These are phyloP conservation scores for Tuber melanosporum DNA, from an alignment of 495 filamentous ascomycete genomes.

Conservation along the genomic window DNA sequence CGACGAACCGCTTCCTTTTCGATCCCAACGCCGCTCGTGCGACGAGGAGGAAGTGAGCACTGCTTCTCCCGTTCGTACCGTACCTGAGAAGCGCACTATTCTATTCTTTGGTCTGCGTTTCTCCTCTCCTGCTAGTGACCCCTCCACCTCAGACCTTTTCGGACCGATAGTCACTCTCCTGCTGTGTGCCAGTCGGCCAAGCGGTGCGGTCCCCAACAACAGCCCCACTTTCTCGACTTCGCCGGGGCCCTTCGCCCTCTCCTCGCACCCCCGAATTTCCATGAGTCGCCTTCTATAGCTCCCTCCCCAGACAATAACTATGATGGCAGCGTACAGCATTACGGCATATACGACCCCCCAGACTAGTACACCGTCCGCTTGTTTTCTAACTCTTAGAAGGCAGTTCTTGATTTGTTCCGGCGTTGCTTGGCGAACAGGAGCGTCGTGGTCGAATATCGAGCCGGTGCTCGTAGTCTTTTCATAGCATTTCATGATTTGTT, in stretches of 20 bases:
- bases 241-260: not conserved
- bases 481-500: conserved; percentile 5
- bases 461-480: conserved; percentile 16
- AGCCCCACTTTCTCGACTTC: conserved; percentile 28
- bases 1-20: conserved; percentile 8
- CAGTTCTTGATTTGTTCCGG: conserved; percentile 24
- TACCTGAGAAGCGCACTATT: not conserved
- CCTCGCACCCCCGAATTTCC: conserved; percentile 20
- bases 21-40: not conserved
- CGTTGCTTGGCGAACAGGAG: conserved; percentile 27
- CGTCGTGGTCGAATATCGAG: conserved; percentile 8
- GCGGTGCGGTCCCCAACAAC: conserved; percentile 28
- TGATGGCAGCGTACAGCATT: conserved; percentile 19
- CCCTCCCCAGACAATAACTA: conserved; percentile 27
- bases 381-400: conserved; percentile 1
- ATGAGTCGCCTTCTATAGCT: conserved; percentile 29
- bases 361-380: conserved; percentile 8
- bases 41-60: not conserved
- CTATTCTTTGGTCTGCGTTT: not conserved
- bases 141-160: conserved; percentile 6
- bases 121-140: not conserved
- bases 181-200: conserved; percentile 13
- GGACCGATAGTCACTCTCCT: conserved; percentile 6
- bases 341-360: conserved; percentile 27
- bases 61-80: not conserved